These are phyloP conservation scores for Fusarium zealandicum DNA, from an alignment of 2,329 filamentous ascomycete species.

Conservation along the genomic window DNA sequence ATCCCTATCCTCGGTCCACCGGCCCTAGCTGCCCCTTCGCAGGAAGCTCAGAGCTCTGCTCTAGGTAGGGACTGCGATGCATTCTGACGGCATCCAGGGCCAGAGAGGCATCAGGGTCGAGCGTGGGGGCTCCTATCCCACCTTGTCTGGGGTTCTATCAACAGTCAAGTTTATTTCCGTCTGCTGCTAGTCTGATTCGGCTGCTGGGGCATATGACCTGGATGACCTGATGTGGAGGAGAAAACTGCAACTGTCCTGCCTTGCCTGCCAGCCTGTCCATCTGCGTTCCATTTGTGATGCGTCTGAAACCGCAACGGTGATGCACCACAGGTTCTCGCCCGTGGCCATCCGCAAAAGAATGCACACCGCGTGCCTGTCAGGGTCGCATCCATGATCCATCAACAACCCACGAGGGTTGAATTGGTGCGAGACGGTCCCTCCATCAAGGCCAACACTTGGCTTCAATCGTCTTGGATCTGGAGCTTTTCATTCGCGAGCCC, in stretches of 20 bases:
- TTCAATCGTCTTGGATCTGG: not conserved
- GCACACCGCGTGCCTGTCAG: not conserved
- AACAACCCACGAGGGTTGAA: slow-evolving; percentile 7
- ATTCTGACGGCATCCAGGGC: slow-evolving; percentile 5
- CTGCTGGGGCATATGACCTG: slow-evolving; percentile 14
- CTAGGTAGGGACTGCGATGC: not conserved
- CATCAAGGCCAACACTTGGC: slow-evolving; percentile 1
- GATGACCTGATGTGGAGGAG: slow-evolving; percentile 23
- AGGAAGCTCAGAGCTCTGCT: not conserved
- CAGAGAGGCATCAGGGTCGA: slow-evolving; percentile 21
- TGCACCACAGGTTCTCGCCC: slow-evolving; percentile 4
- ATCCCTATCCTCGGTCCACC: slow-evolving; percentile 5
- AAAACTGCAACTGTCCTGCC: slow-evolving; percentile 11
- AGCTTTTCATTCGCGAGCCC: not conserved
- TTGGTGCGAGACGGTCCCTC: not conserved
- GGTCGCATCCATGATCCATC: slow-evolving; percentile 3
- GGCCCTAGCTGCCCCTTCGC: not conserved
- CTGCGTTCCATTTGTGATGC: slow-evolving; percentile 4
- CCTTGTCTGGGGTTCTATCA: slow-evolving; percentile 26
- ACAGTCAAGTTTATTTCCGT: slow-evolving; percentile 22
- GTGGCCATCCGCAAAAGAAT: not conserved
- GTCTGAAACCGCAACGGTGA: slow-evolving; percentile 1
- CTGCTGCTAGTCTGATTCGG: slow-evolving; percentile 12
- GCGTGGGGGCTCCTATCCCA: slow-evolving; percentile 22
- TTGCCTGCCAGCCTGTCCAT: no score